These are phyloP conservation scores for Verbascum thapsus DNA, from an alignment of 257 asterid genomes.

Conservation along the genomic window DNA sequence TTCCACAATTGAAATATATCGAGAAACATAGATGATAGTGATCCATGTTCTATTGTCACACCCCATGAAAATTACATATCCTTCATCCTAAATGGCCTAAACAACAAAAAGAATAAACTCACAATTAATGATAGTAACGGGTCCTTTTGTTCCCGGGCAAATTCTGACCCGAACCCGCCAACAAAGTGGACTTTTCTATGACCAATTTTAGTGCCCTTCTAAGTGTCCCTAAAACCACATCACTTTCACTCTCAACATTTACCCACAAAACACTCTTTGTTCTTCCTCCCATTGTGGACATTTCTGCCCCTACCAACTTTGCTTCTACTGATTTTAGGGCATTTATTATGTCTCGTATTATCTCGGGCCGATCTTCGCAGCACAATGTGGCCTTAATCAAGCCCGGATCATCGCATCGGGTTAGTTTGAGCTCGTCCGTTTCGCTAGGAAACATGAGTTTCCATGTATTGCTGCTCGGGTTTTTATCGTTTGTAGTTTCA, in stretches of 20 bases:
- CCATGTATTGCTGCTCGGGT: slow-evolving; percentile 3
- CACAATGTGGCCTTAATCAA: slow-evolving; percentile 58
- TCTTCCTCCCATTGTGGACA: slow-evolving; percentile 84
- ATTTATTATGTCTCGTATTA: slow-evolving; percentile 53
- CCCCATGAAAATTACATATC: slow-evolving; percentile 34
- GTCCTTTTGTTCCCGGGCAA: slow-evolving; percentile 72
- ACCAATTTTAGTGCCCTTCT: slow-evolving; percentile 65
- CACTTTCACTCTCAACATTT: slow-evolving; percentile 35
- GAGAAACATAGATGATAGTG: slow-evolving; percentile 27
- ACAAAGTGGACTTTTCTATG: slow-evolving; percentile 60
- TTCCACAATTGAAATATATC: slow-evolving; percentile 17
- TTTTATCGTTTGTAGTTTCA: neutral
- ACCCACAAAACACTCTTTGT: slow-evolving; percentile 66
- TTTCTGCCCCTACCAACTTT: slow-evolving; percentile 70
- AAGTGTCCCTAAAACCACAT: slow-evolving; percentile 50
- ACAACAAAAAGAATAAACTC: neutral
- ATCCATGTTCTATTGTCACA: slow-evolving; percentile 28
- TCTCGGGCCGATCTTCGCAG: slow-evolving; percentile 83
- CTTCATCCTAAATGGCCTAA: slow-evolving; percentile 5
- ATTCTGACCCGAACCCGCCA: slow-evolving; percentile 53
- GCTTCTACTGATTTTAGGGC: slow-evolving; percentile 65
- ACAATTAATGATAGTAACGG: slow-evolving; percentile 66
- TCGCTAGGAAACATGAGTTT: slow-evolving; percentile 53
- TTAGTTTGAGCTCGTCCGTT: slow-evolving; percentile 62
- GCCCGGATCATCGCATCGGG: slow-evolving; percentile 43